Evolutionary conservation across 257 asterid genomes (phyloP).

Genomic region (Solanum corneliomulleri): DNA sequence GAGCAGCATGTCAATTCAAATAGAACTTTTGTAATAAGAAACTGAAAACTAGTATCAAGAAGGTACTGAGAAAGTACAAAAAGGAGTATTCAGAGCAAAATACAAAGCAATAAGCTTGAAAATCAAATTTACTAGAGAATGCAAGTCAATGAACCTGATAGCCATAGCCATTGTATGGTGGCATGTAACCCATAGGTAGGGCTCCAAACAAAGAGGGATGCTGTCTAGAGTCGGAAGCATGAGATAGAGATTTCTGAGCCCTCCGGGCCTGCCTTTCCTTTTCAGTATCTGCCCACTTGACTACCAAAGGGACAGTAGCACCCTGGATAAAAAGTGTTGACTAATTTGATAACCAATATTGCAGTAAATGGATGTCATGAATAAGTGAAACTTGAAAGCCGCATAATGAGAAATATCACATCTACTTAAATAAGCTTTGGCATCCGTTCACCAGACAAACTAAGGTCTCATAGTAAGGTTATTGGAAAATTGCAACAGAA

Average conservation of each 20-base stretch:
- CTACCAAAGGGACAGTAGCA: slow-evolving; percentile 87
- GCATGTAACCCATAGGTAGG: slow-evolving; percentile 77
- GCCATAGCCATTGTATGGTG: slow-evolving; percentile 82
- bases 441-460: neutral
- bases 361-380: neutral
- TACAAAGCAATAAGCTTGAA: neutral
- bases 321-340: slow-evolving; percentile 33
- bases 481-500: neutral
- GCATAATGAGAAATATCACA: neutral
- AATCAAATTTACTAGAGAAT: neutral
- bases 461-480: neutral
- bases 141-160: slow-evolving; percentile 61
- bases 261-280: slow-evolving; percentile 88
- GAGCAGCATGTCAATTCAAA: neutral
- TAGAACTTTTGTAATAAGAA: neutral
- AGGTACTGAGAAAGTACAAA: neutral
- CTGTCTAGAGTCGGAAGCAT: slow-evolving; percentile 51
- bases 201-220: slow-evolving; percentile 75
- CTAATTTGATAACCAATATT: neutral
- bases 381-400: neutral
- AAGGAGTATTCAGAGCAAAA: neutral
- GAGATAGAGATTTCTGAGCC: slow-evolving; percentile 80
- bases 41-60: neutral
- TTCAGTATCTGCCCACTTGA: slow-evolving; percentile 99
- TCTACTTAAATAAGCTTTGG: neutral